Evolutionary conservation across 495 filamentous ascomycete species (phyloP).

Genomic region (Barbatosphaeria neglecta): DNA sequence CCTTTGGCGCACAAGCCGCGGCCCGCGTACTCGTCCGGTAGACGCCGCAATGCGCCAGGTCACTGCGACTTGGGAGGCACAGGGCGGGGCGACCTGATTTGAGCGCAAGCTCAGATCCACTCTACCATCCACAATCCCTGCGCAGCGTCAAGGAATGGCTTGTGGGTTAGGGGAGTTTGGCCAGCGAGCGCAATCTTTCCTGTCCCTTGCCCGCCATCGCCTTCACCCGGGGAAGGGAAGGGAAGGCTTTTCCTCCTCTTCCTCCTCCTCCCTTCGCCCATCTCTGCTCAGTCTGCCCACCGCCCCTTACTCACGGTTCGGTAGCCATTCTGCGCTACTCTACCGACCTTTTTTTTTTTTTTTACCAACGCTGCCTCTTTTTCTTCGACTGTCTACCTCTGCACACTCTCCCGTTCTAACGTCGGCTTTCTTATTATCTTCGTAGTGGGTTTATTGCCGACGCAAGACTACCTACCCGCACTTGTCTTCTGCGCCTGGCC

Average conservation of each 20-base stretch:
- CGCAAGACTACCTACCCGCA: no score
- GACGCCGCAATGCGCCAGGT: background rate
- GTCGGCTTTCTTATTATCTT: no score
- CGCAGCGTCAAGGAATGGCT: background rate
- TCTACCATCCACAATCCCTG: background rate
- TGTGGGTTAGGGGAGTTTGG: background rate
- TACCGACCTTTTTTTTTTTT: no score
- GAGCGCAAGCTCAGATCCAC: background rate
- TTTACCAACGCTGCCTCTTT: no score
- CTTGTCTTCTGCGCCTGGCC: no score
- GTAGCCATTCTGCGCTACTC: no score
- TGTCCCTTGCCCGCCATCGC: background rate
- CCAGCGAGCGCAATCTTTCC: constrained; percentile 1
- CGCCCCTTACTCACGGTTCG: no score
- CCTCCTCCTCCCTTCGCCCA: background rate
- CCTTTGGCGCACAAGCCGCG: background rate
- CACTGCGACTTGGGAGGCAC: background rate
- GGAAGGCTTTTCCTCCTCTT: background rate
- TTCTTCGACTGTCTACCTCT: no score
- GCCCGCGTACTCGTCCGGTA: background rate
- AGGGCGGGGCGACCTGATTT: background rate
- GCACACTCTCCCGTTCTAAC: no score
- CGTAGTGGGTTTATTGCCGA: no score
- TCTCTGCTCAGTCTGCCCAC: background rate
- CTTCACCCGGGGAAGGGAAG: background rate